Evolutionary conservation across 306 rosid species (phyloP), one percentile per base, ranked within the genome.

Genomic region (Morella rubra): DNA sequence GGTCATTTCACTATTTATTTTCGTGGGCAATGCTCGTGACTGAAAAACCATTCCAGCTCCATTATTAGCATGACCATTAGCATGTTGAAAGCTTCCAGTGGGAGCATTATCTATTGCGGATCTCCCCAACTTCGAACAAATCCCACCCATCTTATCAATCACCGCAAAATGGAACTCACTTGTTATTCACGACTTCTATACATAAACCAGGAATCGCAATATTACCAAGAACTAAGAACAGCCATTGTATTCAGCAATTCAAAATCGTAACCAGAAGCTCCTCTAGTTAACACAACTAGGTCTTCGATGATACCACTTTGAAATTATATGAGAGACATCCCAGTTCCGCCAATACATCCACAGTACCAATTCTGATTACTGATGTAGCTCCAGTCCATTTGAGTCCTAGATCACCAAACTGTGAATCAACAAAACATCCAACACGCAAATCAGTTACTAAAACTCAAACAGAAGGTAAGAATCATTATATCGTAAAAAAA

Each of bases 111-210:
- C 87, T 70, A 85, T 79, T 75, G 90, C 58, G 42, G 89, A 80
- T 83, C 92, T 92, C 84, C 84, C 89, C 42, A 93, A 82, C 85
- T 83, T 90, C 60, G 99, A 91, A 86, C 99, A 96, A 87, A 91
- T 84, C 73, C 94, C 90, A 73, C 99, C 99, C 99, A 96, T 96
- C 74, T 72, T 83, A 76, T 74, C 64, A 67, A 72, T 68, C 59
- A 60, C 77, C 68, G 58, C 73, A 58, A 74, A 60, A 80, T 84
- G 76, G 54, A 66, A 47, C 73, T 85, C 69, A 80, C 82, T 71
- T 77, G 74, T 51, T 80, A 55, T 73, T 64, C 85, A 87, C 79
- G 87, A 82, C 59, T 79, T 83, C 84, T 84, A 87, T 86, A 72
- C 81, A 87, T 84, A 41, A 59, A 53, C 65, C 76, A 81, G 61